A percentile compares a stretch with the other conserved stretches of the same genome.
phyloP scores from a whole-genome alignment of 306 rosid genomes.

The Urtica urens region DNA sequence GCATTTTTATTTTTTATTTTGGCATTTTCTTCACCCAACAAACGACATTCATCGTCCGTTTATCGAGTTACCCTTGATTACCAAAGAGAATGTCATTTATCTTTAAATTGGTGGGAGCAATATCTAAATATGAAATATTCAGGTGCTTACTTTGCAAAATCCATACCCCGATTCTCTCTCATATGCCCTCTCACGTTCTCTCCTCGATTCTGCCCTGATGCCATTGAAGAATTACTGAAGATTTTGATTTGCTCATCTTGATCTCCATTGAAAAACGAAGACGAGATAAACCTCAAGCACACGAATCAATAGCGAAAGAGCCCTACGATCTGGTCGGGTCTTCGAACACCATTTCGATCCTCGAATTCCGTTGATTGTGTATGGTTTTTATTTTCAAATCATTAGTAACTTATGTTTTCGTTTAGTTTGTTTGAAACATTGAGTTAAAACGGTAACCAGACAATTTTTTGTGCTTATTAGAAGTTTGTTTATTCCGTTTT shows the following conservation, averaged over 20 bases:
- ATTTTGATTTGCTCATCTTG: slow-evolving; percentile 24
- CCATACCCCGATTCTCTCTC: not conserved
- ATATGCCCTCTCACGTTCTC: not conserved
- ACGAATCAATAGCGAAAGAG: slow-evolving; percentile 7
- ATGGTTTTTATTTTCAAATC: too few species aligned
- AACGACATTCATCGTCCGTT: too few species aligned
- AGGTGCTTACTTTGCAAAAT: slow-evolving; percentile 3
- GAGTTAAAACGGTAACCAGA: slow-evolving; percentile 1
- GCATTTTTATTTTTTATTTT: too few species aligned
- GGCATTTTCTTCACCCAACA: too few species aligned
- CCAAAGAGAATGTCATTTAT: too few species aligned
- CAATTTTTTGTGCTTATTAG: not conserved
- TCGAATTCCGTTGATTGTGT: not conserved
- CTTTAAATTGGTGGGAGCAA: too few species aligned
- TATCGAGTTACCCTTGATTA: too few species aligned
- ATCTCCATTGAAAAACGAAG: slow-evolving; percentile 41
- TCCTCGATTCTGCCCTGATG: slow-evolving; percentile 17
- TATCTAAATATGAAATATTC: slow-evolving; percentile 6
- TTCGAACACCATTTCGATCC: slow-evolving; percentile 14
- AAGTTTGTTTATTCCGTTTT: not conserved
- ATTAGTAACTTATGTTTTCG: too few species aligned
- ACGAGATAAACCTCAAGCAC: slow-evolving; percentile 30
- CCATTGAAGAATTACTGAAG: slow-evolving; percentile 32
- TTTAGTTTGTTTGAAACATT: not conserved
- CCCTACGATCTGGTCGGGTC: slow-evolving; percentile 35